Base-by-base conservation (phyloP, 768 basidiomycete genomes). In the Tricholoma matsutake region DNA sequence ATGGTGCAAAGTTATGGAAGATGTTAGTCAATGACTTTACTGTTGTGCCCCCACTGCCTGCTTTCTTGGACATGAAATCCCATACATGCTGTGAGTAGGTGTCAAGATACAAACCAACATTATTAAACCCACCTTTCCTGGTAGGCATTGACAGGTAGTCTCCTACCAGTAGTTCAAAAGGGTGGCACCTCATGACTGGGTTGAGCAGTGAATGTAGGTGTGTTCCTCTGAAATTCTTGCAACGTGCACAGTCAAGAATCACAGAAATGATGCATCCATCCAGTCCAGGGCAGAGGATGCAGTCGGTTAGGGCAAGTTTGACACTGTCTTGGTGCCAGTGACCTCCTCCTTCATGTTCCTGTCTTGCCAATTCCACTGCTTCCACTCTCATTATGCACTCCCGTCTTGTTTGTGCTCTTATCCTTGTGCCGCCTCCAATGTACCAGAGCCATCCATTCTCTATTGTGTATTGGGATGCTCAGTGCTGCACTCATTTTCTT, bases 131-230 rank as follows among this genome's bases (percentile, higher is more conserved):
- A 0, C 74, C 75, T 52, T 68, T 74, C 0, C 75, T 77, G 6
- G 31, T 61, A 0, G 74, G 76, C 34, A 60, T 43, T 4, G 41
- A 43, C 41, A 43, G 41, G 18, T 43, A 43, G 41, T 43, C 41
- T 18, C 41, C 41, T 43, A 43, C 41, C 4, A 43, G n/a, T 9
- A 43, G 41, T 20, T 43, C 41, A 18, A 43, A 43, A 18, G 39
- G 41, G 18, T 43, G 41, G 5, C 41, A 7, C 10, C 41, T 43
- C 9, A 18, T 43, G n/a, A 43, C 13, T 43, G n/a, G 79, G 43
- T 77, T 62, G 7, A 78, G 64, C 0, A 79, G 68, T 0, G 76
- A 43, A 18, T 76, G 67, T 7, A 77, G 47, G 57, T 72, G 67
- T 3, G 67, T 60, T 2, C 58, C 20, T 1, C 77, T 72, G 45